phyloP scores from a whole-genome alignment of 2,329 filamentous ascomycete species.

The Fusarium fracticaudum region DNA sequence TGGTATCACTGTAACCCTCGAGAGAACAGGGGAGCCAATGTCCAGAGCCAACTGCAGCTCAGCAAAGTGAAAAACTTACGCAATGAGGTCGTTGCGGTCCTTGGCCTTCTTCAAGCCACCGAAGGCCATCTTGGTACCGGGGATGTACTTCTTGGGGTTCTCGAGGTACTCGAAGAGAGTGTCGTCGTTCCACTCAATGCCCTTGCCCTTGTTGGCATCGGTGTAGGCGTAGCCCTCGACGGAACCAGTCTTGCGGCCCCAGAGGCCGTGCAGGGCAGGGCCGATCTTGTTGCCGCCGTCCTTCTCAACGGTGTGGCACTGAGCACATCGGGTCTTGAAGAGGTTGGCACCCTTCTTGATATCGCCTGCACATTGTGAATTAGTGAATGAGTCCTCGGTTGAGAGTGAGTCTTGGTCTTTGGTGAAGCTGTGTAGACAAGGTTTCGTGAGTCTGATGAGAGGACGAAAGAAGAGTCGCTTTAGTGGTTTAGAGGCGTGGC shows the following conservation, averaged over 20 bases:
- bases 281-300: constrained; percentile 98
- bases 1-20: neutral
- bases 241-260: constrained; percentile 92
- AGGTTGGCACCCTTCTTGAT: constrained; percentile 96
- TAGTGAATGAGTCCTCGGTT: constrained; percentile 35
- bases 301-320: constrained; percentile 96
- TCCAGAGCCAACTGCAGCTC: neutral
- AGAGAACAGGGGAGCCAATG: neutral
- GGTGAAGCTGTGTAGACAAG: neutral
- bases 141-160: constrained; percentile 99
- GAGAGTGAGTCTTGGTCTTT: neutral
- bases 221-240: constrained; percentile 97
- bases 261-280: constrained; percentile 95
- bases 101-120: constrained; percentile 99
- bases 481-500: constrained; percentile 1
- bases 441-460: neutral
- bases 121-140: constrained; percentile 99
- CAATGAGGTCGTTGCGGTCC: constrained; percentile 99
- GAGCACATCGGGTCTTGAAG: constrained; percentile 98
- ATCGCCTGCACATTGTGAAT: constrained; percentile 75
- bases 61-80: constrained; percentile 66
- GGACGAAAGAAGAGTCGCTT: neutral
- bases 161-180: constrained; percentile 98
- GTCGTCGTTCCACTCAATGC: constrained; percentile 85
- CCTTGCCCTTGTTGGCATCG: constrained; percentile 99